Base-by-base conservation (phyloP, 331 rosid species). In the Rosa hybrid region DNA sequence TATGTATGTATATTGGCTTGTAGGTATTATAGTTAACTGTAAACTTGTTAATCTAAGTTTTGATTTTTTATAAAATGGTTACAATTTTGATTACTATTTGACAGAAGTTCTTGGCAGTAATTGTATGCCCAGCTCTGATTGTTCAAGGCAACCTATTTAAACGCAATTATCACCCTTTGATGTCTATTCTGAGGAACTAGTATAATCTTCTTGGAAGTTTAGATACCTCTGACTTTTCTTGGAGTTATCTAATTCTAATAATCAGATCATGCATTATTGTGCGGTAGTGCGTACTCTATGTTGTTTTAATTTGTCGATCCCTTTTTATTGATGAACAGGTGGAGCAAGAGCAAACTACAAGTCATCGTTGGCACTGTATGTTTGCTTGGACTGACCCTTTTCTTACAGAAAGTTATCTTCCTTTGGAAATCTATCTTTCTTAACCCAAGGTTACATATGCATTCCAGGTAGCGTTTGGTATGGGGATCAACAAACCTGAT, bases 401-500 rank as follows among this genome's bases (percentile, higher is more conserved):
- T 51, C 72, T 44, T 70, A 38, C 25, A 53, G 4, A 12, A 5
- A 25, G 27, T 62, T 53, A 17, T 74, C 51, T 56, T 13, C 38
- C n/a, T 18, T n/a, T 53, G 11, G 39, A 27, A n/a, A 39, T 74
- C 3, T 21, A 34, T 49, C 56, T 48, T 51, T 34, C 39, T 74
- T 59, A 68, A 27, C 23, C 53, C 72, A 38, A 16, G 48, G 65
- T 79, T 78, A 59, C 64, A 67, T 82, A 78, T 83, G 48, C 72
- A 56, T 88, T 94, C 79, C 89, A 95, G 99, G 98, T 95, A 51
- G 99, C 99, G 71, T 95, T 95, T 86, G 99, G 99, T 73, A 95
- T 95, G 99, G 99, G 99, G 87, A 95, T 95, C 91, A 93, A 95
- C 86, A 95, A 95, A 85, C 99, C 98, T 68, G 99, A 95, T 87